Evolutionary conservation across 768 basidiomycete species (phyloP).

Genomic region (Kwoniella bestiolae): DNA sequence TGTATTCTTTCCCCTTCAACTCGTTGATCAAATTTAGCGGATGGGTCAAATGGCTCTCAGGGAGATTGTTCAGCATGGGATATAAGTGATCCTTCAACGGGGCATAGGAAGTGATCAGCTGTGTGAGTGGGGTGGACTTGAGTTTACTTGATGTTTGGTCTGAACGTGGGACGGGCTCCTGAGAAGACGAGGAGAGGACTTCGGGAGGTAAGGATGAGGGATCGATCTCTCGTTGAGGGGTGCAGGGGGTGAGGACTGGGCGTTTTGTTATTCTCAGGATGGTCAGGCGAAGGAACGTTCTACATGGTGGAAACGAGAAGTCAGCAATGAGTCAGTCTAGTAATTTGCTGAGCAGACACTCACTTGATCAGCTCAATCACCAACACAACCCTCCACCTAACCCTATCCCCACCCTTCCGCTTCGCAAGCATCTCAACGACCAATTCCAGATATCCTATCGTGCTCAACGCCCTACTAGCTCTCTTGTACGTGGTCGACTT

Average conservation of each 20-base stretch:
- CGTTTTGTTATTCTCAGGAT: constrained; percentile 75
- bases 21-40: constrained; percentile 42
- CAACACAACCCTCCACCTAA: constrained; percentile 76
- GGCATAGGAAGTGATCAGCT: constrained; percentile 70
- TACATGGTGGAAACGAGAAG: constrained; percentile 59
- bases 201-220: constrained; percentile 67
- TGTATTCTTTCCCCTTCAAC: constrained; percentile 29
- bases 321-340: not conserved
- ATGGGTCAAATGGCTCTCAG: constrained; percentile 30
- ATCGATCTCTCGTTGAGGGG: constrained; percentile 88
- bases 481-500: constrained; percentile 73
- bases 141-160: constrained; percentile 21
- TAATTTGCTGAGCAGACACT: constrained; percentile 43
- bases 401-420: constrained; percentile 69
- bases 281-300: constrained; percentile 73
- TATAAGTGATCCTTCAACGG: constrained; percentile 69
- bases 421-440: constrained; percentile 85
- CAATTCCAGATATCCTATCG: constrained; percentile 79
- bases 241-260: constrained; percentile 74
- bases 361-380: constrained; percentile 84
- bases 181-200: constrained; percentile 51
- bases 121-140: constrained; percentile 63
- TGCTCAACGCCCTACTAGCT: constrained; percentile 73
- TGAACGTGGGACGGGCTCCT: constrained; percentile 61
- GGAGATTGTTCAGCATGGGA: constrained; percentile 34